Percentiles rank a stretch among this genome's conserved stretches.
Conservation (phyloP, 2,329 filamentous ascomycete species). For the Magnaporthiopsis rhizophila region DNA sequence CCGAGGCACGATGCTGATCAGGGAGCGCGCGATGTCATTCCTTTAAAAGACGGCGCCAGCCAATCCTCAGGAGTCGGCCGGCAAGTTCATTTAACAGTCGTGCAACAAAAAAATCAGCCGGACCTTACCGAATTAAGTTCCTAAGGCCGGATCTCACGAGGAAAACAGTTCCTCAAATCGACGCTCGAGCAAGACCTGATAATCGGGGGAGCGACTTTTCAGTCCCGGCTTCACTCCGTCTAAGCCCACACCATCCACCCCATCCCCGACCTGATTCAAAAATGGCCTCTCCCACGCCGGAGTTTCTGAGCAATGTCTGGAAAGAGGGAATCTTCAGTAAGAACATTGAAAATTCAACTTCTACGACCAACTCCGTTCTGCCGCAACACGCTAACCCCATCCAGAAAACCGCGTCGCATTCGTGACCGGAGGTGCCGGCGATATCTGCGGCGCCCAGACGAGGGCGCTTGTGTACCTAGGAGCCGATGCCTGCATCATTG, state of each 20-base stretch:
- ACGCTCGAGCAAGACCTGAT: no score
- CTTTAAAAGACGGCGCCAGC: no score
- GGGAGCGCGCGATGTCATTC: not conserved
- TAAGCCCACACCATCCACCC: not conserved
- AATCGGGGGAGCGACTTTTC: no score
- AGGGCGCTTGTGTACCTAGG: conserved; percentile 85
- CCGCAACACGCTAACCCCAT: not conserved
- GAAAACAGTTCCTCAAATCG: no score
- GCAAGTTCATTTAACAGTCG: not conserved
- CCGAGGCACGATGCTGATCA: not conserved
- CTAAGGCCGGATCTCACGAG: no score
- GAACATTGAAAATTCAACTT: conserved; percentile 14
- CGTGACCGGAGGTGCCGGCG: conserved; percentile 88
- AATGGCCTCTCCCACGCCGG: not conserved
- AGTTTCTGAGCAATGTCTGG: conserved; percentile 80
- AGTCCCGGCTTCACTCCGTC: not conserved
- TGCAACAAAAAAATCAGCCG: not conserved
- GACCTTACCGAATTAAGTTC: no score
- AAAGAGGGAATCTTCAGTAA: conserved; percentile 78
- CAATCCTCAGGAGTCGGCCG: no score
- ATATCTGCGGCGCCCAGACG: conserved; percentile 91
- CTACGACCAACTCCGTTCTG: not conserved
- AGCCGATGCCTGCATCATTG: conserved; percentile 89
- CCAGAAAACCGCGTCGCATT: conserved; percentile 85
- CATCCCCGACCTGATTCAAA: not conserved